These are phyloP conservation scores for Mucor ambiguus DNA, from an alignment of 371 early-diverging fungal genomes.

Conservation along the genomic window DNA sequence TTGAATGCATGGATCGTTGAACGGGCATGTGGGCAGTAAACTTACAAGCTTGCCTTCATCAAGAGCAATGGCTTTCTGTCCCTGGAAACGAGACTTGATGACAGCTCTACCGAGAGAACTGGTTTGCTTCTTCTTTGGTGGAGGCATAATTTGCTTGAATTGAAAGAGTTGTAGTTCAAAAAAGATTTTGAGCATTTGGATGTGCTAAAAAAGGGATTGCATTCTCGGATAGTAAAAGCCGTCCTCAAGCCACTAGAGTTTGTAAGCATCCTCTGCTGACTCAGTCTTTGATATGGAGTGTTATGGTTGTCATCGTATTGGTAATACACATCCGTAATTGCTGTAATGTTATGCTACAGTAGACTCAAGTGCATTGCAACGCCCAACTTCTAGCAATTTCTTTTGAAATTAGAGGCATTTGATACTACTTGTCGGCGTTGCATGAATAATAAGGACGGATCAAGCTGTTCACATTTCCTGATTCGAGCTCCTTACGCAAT, in stretches of 20 bases:
- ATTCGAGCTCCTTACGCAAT: too few relatives aligned
- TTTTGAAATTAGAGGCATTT: neutral
- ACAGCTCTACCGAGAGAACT: conserved; percentile 86
- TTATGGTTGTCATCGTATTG: neutral
- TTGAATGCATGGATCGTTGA: neutral
- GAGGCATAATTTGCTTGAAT: conserved; percentile 20
- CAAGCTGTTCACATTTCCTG: neutral
- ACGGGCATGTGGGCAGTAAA: neutral
- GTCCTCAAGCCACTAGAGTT: conserved; percentile 4
- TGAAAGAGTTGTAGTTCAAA: neutral
- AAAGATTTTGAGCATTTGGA: neutral
- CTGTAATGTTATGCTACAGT: neutral
- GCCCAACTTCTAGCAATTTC: neutral
- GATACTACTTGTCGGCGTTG: neutral
- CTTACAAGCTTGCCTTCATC: conserved; percentile 68
- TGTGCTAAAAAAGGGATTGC: neutral
- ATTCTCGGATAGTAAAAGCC: conserved; percentile 4
- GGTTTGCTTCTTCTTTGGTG: conserved; percentile 42
- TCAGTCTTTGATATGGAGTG: neutral
- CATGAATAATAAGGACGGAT: neutral
- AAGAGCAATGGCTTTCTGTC: conserved; percentile 71
- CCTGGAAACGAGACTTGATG: conserved; percentile 90
- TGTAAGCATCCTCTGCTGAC: neutral
- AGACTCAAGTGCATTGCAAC: neutral
- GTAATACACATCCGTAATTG: neutral